Conservation (phyloP, 2,329 filamentous ascomycete species). For the Ophiostoma australiae region DNA sequence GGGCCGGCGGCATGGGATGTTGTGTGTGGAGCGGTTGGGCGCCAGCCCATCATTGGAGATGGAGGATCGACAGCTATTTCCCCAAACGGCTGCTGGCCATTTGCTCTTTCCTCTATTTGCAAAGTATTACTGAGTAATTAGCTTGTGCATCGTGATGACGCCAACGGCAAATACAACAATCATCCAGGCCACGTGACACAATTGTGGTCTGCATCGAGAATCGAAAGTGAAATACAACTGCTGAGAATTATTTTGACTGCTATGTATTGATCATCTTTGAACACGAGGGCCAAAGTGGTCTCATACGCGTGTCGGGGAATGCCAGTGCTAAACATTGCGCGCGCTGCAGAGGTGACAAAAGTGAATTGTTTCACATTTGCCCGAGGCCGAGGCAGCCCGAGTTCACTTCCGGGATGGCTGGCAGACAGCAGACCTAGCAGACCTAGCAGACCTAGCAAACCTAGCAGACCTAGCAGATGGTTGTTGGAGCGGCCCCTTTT, state of each 20-base stretch:
- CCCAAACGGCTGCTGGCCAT: not conserved
- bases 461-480: no score
- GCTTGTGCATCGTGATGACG: not conserved
- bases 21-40: conserved; percentile 2
- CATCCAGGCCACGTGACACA: not conserved
- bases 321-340: not conserved
- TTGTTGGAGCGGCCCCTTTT: no score
- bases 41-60: not conserved
- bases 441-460: no score
- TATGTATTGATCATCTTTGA: not conserved
- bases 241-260: no score
- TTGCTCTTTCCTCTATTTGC: not conserved
- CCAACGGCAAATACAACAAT: not conserved
- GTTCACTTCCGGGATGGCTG: no score
- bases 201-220: no score
- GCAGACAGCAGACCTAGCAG: no score
- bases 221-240: no score
- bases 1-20: conserved; percentile 2
- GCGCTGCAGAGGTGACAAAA: not conserved
- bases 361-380: not conserved
- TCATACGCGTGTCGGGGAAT: not conserved
- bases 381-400: no score
- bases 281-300: not conserved
- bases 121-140: not conserved
- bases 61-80: conserved; percentile 4